Percentiles rank a stretch among this genome's conserved stretches.
Conservation (phyloP, 495 filamentous ascomycete genomes). For the Aspergillus mulundensis region DNA sequence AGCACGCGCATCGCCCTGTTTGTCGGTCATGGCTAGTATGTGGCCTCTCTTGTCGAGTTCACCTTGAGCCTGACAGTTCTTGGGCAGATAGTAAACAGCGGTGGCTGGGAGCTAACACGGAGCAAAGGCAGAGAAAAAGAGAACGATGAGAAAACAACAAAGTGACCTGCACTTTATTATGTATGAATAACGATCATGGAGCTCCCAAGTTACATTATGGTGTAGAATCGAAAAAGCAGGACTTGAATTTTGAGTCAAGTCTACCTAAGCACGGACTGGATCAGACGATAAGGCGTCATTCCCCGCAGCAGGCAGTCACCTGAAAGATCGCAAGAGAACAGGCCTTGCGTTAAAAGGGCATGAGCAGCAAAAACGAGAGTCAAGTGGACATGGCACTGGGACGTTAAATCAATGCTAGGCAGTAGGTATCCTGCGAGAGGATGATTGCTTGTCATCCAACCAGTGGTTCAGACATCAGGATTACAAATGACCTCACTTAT, state of each 20-base stretch:
- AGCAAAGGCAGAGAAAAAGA: slow-evolving; percentile 8
- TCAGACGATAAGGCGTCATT: slow-evolving; percentile 7
- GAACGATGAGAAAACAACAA: slow-evolving; percentile 3
- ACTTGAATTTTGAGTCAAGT: neutral
- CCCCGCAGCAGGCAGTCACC: slow-evolving; percentile 9
- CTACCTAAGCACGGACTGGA: neutral
- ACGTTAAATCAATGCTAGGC: too few species aligned
- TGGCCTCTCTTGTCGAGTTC: neutral
- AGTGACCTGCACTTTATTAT: slow-evolving; percentile 21
- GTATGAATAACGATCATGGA: slow-evolving; percentile 5
- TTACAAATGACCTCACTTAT: neutral
- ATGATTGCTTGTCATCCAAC: neutral
- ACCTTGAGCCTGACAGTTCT: neutral
- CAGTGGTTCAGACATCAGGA: neutral
- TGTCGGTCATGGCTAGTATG: slow-evolving; percentile 4
- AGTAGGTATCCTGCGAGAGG: neutral
- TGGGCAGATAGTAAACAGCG: slow-evolving; percentile 5
- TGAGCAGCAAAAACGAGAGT: neutral
- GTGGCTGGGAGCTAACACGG: slow-evolving; percentile 11
- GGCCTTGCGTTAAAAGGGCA: neutral
- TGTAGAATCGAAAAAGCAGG: neutral
- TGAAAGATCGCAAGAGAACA: neutral
- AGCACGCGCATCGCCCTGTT: slow-evolving; percentile 7
- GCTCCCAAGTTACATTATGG: slow-evolving; percentile 14
- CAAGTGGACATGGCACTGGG: neutral